Evolutionary conservation across 148 eudicot genomes (phyloP).

Genomic region (Chenopodium quinoa): DNA sequence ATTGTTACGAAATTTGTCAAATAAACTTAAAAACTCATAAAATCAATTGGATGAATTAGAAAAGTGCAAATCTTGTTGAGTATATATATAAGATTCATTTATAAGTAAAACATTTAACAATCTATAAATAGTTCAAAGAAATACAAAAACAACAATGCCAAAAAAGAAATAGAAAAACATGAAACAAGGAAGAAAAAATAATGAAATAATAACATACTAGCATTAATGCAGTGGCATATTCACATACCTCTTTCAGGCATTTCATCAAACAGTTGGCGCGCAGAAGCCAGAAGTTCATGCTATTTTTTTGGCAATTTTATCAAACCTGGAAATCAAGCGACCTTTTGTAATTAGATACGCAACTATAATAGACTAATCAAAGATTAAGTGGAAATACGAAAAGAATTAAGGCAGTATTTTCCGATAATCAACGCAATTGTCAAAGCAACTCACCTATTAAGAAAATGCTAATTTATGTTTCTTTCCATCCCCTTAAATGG

Average conservation of each 20-base stretch:
- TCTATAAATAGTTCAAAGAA: background rate
- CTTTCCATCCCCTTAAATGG: no score
- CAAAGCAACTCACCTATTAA: no score
- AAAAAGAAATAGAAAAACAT: background rate
- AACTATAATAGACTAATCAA: background rate
- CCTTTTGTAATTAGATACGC: background rate
- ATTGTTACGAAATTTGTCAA: no score
- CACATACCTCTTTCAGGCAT: background rate
- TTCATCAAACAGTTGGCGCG: constrained; percentile 8
- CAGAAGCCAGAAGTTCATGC: background rate
- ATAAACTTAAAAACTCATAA: no score
- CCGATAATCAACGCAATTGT: no score
- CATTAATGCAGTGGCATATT: background rate
- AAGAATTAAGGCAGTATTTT: no score
- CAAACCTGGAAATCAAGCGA: background rate
- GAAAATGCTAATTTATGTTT: no score
- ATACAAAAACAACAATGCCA: background rate
- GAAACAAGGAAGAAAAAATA: background rate
- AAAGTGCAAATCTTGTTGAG: background rate
- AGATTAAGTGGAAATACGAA: no score
- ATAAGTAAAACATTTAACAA: background rate
- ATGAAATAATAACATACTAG: no score
- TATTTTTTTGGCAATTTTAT: background rate
- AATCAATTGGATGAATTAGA: background rate
- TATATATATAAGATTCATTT: background rate